Conservation (phyloP, 768 basidiomycete genomes). For the Leccinum truebloodii region DNA sequence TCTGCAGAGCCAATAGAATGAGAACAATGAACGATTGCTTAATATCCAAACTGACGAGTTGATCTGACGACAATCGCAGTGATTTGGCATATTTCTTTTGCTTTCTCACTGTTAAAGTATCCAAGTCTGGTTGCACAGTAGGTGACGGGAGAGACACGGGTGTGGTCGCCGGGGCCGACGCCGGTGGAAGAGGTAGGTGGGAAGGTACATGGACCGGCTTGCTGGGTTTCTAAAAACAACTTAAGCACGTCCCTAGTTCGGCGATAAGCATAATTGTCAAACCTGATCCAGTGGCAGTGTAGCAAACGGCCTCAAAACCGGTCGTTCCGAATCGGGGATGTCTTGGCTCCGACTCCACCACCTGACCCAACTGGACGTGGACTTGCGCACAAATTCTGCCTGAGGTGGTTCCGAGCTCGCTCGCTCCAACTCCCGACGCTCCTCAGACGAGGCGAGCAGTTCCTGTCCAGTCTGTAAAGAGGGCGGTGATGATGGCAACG, state of each 20-base stretch:
- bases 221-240: slow-evolving; percentile 13
- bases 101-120: slow-evolving; percentile 8
- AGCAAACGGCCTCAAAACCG: slow-evolving; percentile 24
- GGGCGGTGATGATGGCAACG: slow-evolving; percentile 10
- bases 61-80: slow-evolving; percentile 88
- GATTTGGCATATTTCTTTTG: slow-evolving; percentile 85
- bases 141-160: slow-evolving; percentile 33
- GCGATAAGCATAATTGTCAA: background rate
- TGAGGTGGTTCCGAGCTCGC: slow-evolving; percentile 40
- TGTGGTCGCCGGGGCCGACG: slow-evolving; percentile 48
- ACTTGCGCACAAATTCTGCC: slow-evolving; percentile 35
- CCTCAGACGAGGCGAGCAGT: slow-evolving; percentile 19
- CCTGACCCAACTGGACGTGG: slow-evolving; percentile 71
- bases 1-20: slow-evolving; percentile 45
- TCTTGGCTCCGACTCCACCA: slow-evolving; percentile 78
- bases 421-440: slow-evolving; percentile 36
- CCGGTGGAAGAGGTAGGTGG: slow-evolving; percentile 30
- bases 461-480: slow-evolving; percentile 33
- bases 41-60: slow-evolving; percentile 61
- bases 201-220: slow-evolving; percentile 2
- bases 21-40: background rate
- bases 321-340: slow-evolving; percentile 26
- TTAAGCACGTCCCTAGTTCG: slow-evolving; percentile 1
- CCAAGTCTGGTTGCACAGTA: slow-evolving; percentile 29
- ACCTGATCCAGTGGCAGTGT: slow-evolving; percentile 30